A percentile compares a stretch with the other conserved stretches of the same genome.
Conservation (phyloP, 371 early-diverging fungal genomes). For the Catenaria anguillulae region DNA sequence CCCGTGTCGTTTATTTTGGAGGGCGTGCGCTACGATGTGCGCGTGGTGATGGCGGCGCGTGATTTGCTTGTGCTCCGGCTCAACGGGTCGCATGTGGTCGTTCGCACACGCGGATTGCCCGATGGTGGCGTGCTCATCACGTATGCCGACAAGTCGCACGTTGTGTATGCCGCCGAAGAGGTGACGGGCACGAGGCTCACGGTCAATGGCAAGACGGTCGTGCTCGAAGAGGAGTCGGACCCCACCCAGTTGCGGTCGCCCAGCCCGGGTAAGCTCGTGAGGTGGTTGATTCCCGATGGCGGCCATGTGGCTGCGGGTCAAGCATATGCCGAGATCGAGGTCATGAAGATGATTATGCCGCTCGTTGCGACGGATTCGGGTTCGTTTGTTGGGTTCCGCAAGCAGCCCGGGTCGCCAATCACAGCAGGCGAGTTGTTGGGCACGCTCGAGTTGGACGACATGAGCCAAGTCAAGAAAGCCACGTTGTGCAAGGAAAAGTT, state of each 20-base stretch:
- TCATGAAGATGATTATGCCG: conserved; percentile 99
- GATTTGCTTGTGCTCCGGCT: conserved; percentile 60
- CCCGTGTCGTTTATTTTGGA: conserved; percentile 80
- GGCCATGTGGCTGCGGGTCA: conserved; percentile 74
- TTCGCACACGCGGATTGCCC: conserved; percentile 63
- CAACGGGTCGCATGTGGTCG: conserved; percentile 66
- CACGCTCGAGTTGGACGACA: conserved; percentile 79
- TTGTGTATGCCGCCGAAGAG: conserved; percentile 81
- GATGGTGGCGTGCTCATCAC: conserved; percentile 89
- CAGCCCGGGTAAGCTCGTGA: conserved; percentile 93
- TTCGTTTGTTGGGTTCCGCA: conserved; percentile 60
- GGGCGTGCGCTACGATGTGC: conserved; percentile 71
- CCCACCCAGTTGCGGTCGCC: conserved; percentile 88
- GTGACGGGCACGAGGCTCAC: conserved; percentile 73
- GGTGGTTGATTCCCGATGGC: conserved; percentile 80
- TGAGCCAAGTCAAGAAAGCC: conserved; percentile 76
- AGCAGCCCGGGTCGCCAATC: conserved; percentile 76
- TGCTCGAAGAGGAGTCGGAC: conserved; percentile 88
- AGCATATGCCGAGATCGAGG: conserved; percentile 97
- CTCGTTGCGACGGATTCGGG: conserved; percentile 81
- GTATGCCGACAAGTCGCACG: conserved; percentile 70
- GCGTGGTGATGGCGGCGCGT: conserved; percentile 63
- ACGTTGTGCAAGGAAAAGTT: conserved; percentile 74
- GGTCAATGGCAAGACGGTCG: conserved; percentile 79
- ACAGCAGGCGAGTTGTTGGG: conserved; percentile 87